A percentile compares a stretch with the other conserved stretches of the same genome.
Evolutionary conservation across 305 asterid species (phyloP).

Genomic region (Ruellia speciosa): DNA sequence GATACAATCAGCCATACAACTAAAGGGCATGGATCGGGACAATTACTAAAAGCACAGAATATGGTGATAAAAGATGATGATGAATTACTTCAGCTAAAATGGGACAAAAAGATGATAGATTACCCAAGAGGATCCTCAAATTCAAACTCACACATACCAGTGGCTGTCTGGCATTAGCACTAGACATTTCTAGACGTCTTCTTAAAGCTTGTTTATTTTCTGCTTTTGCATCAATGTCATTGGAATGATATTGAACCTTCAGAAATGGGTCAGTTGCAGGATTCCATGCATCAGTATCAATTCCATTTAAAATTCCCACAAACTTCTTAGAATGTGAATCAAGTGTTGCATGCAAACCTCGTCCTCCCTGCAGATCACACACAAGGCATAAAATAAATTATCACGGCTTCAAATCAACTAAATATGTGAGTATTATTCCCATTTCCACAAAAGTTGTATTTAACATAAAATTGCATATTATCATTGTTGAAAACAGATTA

Average conservation of each 20-base stretch:
- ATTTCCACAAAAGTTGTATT: not conserved
- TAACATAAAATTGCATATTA: no score
- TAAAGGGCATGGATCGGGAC: not conserved
- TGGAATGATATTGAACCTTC: slow-evolving; percentile 64
- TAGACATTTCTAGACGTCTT: slow-evolving; percentile 59
- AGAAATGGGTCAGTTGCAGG: slow-evolving; percentile 77
- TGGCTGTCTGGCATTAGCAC: slow-evolving; percentile 48
- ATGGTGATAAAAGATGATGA: not conserved
- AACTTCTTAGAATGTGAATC: slow-evolving; percentile 72
- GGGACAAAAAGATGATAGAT: not conserved
- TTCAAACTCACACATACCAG: slow-evolving; percentile 43
- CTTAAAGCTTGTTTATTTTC: slow-evolving; percentile 79
- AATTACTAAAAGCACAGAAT: not conserved
- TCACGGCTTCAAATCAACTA: not conserved
- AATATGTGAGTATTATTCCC: not conserved
- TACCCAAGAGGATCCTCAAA: not conserved
- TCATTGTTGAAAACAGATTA: no score
- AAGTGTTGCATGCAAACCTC: slow-evolving; percentile 69
- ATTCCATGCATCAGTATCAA: slow-evolving; percentile 92
- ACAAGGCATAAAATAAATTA: slow-evolving; percentile 14
- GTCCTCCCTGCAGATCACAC: slow-evolving; percentile 66
- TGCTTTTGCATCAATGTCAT: slow-evolving; percentile 65
- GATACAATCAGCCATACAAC: slow-evolving; percentile 1
- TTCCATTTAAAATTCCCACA: slow-evolving; percentile 89
- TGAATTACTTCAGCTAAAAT: not conserved